Conservation (phyloP, 202 grass and related monocot genomes). For the Eragrostis tef region DNA sequence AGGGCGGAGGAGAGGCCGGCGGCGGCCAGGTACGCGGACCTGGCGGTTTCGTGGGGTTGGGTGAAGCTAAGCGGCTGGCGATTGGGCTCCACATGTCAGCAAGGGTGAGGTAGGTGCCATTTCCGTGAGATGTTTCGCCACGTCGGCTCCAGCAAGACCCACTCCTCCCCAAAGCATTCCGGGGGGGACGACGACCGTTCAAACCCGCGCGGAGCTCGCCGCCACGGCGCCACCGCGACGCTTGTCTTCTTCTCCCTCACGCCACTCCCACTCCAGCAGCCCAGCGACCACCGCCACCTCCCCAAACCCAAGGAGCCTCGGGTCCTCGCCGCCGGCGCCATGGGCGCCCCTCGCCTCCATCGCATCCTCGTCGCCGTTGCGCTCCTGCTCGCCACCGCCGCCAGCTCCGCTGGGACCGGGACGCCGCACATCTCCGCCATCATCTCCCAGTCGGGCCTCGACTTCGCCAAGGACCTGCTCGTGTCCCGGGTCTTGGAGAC, state of each 20-base stretch:
- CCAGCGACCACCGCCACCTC: neutral
- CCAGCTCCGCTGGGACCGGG: neutral
- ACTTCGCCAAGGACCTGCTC: slow-evolving; percentile 78
- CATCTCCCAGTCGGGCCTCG: slow-evolving; percentile 75
- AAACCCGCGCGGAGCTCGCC: slow-evolving; percentile 8
- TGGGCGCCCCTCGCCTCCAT: slow-evolving; percentile 43
- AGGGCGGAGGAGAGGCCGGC: slow-evolving; percentile 1
- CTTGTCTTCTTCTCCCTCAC: slow-evolving; percentile 30
- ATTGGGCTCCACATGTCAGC: slow-evolving; percentile 13
- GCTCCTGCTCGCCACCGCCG: slow-evolving; percentile 26
- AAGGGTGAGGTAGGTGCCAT: neutral
- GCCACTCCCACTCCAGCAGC: slow-evolving; percentile 4
- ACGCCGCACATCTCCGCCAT: slow-evolving; percentile 60
- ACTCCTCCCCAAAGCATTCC: neutral
- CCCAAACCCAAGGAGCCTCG: neutral
- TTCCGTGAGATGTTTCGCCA: slow-evolving; percentile 16
- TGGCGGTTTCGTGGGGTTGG: neutral
- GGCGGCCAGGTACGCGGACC: neutral
- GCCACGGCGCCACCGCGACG: neutral
- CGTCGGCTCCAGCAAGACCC: neutral
- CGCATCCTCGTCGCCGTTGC: slow-evolving; percentile 35
- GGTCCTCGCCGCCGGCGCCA: slow-evolving; percentile 25
- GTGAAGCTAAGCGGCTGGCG: neutral
- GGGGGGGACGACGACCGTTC: neutral
- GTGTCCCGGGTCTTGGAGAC: slow-evolving; percentile 58